A percentile compares a stretch with the other conserved stretches of the same genome.
These are phyloP conservation scores for Saxophila tyrrhenica DNA, from an alignment of 495 filamentous ascomycete species.

Conservation along the genomic window DNA sequence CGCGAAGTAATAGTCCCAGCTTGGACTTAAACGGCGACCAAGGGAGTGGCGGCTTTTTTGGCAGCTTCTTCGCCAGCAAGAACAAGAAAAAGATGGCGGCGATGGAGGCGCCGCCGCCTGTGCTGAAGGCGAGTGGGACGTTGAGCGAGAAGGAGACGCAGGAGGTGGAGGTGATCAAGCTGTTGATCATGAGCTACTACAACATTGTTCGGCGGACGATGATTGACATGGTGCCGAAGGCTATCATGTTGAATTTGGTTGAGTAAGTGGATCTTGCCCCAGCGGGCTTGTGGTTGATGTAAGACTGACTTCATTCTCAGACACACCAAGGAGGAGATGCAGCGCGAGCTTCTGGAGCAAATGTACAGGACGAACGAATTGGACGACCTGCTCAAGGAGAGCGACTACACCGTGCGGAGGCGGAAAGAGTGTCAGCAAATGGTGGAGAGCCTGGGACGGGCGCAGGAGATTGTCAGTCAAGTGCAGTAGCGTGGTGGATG, in stretches of 20 bases:
- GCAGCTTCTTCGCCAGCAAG: slow-evolving; percentile 93
- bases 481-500: no score
- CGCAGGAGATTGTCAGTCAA: slow-evolving; percentile 93
- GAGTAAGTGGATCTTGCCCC: slow-evolving; percentile 73
- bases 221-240: slow-evolving; percentile 99
- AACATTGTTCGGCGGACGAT: slow-evolving; percentile 96
- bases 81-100: slow-evolving; percentile 99
- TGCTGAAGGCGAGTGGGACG: slow-evolving; percentile 83
- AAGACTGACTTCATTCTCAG: slow-evolving; percentile 35
- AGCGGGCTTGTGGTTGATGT: background rate
- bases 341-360: slow-evolving; percentile 91
- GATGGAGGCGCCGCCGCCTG: slow-evolving; percentile 91
- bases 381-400: slow-evolving; percentile 93
- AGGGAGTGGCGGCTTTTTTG: slow-evolving; percentile 65
- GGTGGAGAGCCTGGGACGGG: slow-evolving; percentile 82
- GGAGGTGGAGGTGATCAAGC: slow-evolving; percentile 97
- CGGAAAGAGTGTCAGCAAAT: slow-evolving; percentile 98
- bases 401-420: slow-evolving; percentile 87
- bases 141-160: slow-evolving; percentile 84
- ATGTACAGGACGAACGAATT: slow-evolving; percentile 88
- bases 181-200: slow-evolving; percentile 92
- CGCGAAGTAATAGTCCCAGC: slow-evolving; percentile 56
- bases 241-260: slow-evolving; percentile 95
- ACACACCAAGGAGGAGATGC: slow-evolving; percentile 96
- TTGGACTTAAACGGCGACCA: slow-evolving; percentile 33